Base-by-base conservation (phyloP, 768 basidiomycete species). In the Lentinula edodes region DNA sequence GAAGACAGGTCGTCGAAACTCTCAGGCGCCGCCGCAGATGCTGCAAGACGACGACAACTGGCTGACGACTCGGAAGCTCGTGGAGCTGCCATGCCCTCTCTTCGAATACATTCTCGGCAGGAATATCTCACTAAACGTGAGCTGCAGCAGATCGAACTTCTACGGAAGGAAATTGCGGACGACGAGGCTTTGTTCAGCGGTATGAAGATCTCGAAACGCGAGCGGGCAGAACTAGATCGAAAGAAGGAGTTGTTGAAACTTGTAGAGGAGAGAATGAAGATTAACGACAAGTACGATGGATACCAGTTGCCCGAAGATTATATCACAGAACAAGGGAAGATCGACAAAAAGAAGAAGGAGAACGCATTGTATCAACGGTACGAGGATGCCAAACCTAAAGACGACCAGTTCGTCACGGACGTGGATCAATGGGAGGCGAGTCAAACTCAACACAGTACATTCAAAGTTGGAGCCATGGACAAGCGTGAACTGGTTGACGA, bases 271-370 rank as follows among this genome's bases (percentile, higher is more conserved):
- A 86, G 96, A 34, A 79, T 96, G 64, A 89, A 88, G 69, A 97
- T 99, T 61, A 91, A 93, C 72, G 97, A 99, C 77, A 93, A 91
- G 64, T 93, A 82, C 75, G 97, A 99, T 63, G 96, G 96, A 7
- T 99, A 99, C 71, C 88, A 90, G 75, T 83, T 98, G 46, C 97
- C 97, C 0, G 97, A 98, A 66, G 97, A 98, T 73, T 99, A 99
- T 71, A 83, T 98, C 67, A 99, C 97, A 0, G 96, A 96, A 68
- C 95, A 98, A 72, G 97, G 97, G 34, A 97, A 95, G 76, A 94
- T 99, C 63, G 95, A 98, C 82, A 90, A 87, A 76, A 95, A 97
- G 80, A 93, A 92, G 76, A 95, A 97, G 70, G 86, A 94, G 71
- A 89, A 89, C 65, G 95, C 90, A 0, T 73, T 99, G 56, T 98